A percentile compares a stretch with the other conserved stretches of the same genome.
Conservation (phyloP, 352 stramenopile genomes). For the Achlya hypogyna region DNA sequence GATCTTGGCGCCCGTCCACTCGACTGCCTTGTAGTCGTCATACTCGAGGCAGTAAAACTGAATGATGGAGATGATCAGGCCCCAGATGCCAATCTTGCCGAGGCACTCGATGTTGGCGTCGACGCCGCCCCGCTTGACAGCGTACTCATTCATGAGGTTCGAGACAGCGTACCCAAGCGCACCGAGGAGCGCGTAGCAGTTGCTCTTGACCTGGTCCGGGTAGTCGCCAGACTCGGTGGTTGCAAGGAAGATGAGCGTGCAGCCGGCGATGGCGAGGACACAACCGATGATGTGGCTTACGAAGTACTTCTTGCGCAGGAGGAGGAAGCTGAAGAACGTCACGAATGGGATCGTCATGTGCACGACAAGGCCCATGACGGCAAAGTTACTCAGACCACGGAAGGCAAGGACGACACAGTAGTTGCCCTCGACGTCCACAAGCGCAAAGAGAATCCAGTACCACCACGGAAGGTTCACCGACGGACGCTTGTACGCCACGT, state of each 20-base stretch:
- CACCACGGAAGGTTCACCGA: conserved; percentile 34
- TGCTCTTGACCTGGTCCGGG: conserved; percentile 35
- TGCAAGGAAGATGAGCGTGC: conserved; percentile 48
- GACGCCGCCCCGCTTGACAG: conserved; percentile 49
- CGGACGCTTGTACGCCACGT: conserved; percentile 28
- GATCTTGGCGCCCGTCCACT: conserved; percentile 43
- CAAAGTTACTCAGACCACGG: conserved; percentile 59
- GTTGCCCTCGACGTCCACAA: conserved; percentile 64
- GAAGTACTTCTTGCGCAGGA: conserved; percentile 59
- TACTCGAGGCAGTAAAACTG: conserved; percentile 44
- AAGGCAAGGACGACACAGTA: conserved; percentile 65
- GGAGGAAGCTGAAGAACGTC: conserved; percentile 54
- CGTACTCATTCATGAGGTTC: conserved; percentile 64
- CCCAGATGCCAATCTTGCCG: conserved; percentile 48
- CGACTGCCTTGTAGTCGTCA: conserved; percentile 33
- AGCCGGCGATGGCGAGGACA: conserved; percentile 38
- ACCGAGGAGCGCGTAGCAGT: conserved; percentile 53
- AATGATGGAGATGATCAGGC: conserved; percentile 41
- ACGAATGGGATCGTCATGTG: conserved; percentile 67
- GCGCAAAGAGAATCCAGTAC: conserved; percentile 50
- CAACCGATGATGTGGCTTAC: conserved; percentile 45
- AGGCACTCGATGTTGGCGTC: conserved; percentile 53
- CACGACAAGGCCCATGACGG: conserved; percentile 50
- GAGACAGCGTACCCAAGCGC: conserved; percentile 54
- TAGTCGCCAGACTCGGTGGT: conserved; percentile 21